Evolutionary conservation across 768 basidiomycete genomes (phyloP).

Genomic region (Fibroporia radiculosa): DNA sequence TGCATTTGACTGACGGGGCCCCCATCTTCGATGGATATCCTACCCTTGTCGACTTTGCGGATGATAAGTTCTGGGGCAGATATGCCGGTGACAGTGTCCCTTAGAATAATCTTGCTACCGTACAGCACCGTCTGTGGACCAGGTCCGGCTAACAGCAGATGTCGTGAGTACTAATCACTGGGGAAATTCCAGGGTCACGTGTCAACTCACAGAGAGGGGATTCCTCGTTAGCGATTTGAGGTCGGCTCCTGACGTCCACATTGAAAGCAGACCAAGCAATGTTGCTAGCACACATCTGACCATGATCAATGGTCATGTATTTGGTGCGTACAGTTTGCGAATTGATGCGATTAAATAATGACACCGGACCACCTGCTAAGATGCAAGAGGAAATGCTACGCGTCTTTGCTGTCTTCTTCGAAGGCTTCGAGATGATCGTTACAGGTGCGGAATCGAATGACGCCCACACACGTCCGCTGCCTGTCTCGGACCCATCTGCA

Average conservation of each 20-base stretch:
- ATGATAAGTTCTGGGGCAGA: slow-evolving; percentile 81
- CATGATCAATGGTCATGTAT: slow-evolving; percentile 91
- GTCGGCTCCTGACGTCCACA: slow-evolving; percentile 78
- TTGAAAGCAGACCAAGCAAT: slow-evolving; percentile 92
- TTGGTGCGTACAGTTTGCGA: slow-evolving; percentile 95
- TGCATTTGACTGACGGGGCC: slow-evolving; percentile 96
- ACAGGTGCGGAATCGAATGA: slow-evolving; percentile 89
- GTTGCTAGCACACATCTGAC: slow-evolving; percentile 81
- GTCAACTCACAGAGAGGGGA: slow-evolving; percentile 54
- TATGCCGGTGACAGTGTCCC: slow-evolving; percentile 79
- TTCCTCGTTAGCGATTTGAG: slow-evolving; percentile 40
- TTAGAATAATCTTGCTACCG: slow-evolving; percentile 81
- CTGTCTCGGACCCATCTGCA: slow-evolving; percentile 33
- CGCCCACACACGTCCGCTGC: slow-evolving; percentile 73
- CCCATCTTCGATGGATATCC: slow-evolving; percentile 79
- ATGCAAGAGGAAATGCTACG: slow-evolving; percentile 89
- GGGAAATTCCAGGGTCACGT: slow-evolving; percentile 32
- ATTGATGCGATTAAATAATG: slow-evolving; percentile 94
- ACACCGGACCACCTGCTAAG: slow-evolving; percentile 81
- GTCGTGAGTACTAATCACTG: slow-evolving; percentile 2
- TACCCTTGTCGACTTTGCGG: slow-evolving; percentile 88
- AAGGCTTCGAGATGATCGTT: slow-evolving; percentile 93
- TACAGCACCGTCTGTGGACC: slow-evolving; percentile 86
- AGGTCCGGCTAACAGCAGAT: slow-evolving; percentile 7
- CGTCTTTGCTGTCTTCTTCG: slow-evolving; percentile 95